Base-by-base conservation (phyloP, 768 basidiomycete genomes). In the Hypholoma sublateritium region DNA sequence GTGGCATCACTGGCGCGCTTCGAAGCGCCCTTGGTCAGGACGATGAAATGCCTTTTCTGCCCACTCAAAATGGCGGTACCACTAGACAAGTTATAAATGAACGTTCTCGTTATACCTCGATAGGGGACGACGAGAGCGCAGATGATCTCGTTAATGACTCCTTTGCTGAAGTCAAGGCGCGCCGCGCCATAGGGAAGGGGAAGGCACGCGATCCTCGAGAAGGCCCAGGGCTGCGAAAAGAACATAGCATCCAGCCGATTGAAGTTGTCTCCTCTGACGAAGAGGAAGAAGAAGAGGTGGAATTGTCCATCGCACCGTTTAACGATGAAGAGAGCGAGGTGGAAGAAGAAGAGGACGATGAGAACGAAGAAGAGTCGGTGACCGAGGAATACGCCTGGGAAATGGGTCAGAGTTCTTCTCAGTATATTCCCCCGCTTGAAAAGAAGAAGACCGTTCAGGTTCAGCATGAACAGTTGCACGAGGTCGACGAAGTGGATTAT, bases 191-290 rank as follows among this genome's bases (percentile, higher is more conserved):
- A 32, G 70, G 68, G 19, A 83, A 82, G 65, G 87, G 86, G 28
- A 88, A 87, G 65, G 80, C 77, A 50, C 78, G 86, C 49, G 86
- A 86, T 64, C 80, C 82, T 8, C 72, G 82, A 46, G 84, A 86
- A 61, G 86, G 84, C 5, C 80, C 83, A 42, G 83, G 83, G 4
- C 72, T 83, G 34, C 72, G 74, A 21, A 68, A 65, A 41, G 75
- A 70, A 16, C 64, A 58, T 50, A 69, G 70, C 42, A 59, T 71
- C 41, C 71, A 79, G 50, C 82, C 82, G 13, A 84, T 85, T 50
- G 78, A 81, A 59, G 74, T 81, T 25, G 45, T 66, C 13, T 72
- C 69, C 3, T 70, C 68, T 9, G 69, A 69, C n/a, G 71, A 70
- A 39, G 70, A 71, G 47, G 72, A 70, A 24, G 65, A 60, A 52